Conservation (phyloP, 441 rosid species). For the Gossypium aridum region DNA sequence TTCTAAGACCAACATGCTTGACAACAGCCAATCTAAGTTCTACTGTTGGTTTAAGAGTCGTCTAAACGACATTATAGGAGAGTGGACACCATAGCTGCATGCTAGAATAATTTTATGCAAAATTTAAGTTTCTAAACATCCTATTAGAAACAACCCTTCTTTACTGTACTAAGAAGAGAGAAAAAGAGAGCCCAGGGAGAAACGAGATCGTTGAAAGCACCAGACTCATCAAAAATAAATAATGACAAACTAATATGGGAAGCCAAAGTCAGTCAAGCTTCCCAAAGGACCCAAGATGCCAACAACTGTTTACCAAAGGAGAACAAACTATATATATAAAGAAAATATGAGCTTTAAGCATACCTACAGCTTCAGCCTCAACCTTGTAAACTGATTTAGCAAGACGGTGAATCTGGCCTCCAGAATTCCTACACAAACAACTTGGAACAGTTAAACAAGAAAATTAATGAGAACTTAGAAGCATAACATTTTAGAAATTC, state of each 20-base stretch:
- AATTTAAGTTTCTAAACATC: neutral
- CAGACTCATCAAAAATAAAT: neutral
- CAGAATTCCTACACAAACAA: constrained; percentile 51
- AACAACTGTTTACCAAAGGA: neutral
- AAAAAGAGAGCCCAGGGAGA: neutral
- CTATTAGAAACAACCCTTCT: neutral
- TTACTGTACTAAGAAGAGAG: neutral
- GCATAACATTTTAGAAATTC: constrained; percentile 2
- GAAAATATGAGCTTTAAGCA: neutral
- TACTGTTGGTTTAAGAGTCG: neutral
- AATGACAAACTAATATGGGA: neutral
- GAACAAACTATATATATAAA: neutral
- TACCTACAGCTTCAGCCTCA: constrained; percentile 76
- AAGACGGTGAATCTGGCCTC: constrained; percentile 55
- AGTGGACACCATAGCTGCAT: neutral
- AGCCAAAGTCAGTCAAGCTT: neutral
- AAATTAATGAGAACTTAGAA: neutral
- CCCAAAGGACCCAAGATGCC: neutral
- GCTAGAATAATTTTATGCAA: neutral
- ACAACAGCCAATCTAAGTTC: constrained; percentile 1
- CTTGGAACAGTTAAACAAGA: constrained; percentile 9
- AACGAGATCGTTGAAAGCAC: neutral
- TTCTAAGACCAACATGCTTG: neutral
- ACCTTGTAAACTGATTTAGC: constrained; percentile 68
- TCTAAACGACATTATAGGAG: neutral